Base-by-base conservation (phyloP, 106 monocot species). In the Phalaenopsis equestris region DNA sequence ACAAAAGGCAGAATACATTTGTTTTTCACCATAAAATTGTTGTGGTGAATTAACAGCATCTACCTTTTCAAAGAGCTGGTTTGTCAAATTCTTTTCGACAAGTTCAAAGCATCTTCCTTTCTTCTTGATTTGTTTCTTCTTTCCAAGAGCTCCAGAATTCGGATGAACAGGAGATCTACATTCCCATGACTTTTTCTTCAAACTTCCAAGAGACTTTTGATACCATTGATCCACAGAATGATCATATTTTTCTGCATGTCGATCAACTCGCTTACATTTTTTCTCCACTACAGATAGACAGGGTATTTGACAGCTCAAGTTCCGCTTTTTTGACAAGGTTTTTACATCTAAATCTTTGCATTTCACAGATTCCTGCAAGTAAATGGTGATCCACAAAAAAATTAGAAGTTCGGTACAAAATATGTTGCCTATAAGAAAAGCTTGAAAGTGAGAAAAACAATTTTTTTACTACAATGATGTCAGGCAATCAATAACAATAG, bases 11-110 rank as follows among this genome's bases (percentile, higher is more conserved):
- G 78, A 38, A 83, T 74, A 61, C 82, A 80, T 75, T 57, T 78
- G 83, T 78, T 82, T 80, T 78, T 78, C 80, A 85, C 83, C 85
- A 77, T 80, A 48, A 56, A 85, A 48, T 48, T 39, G 75, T 78
- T 57, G 78, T 81, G 88, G 77, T 68, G 70, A 85, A 85, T 73
- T 79, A 86, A 76, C 84, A 86, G 58, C 86, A 84, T 84, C 84
- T 86, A 86, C 89, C 86, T 89, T 82, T 77, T 83, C 67, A 49
- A 18, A 52, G 46, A 76, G 57, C 19, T 78, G 75, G 49, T 48
- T 56, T 82, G 82, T 18, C 43, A 70, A 52, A 55, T 5, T 65
- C 52, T 45, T 5, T 10, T 47, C 16, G 48, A n/a, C 5, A 21
- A 73, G 2, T 49, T 47, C 2, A 23, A 61, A 19, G 3, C 30